Evolutionary conservation across 176 grass and related monocot species (phyloP), one percentile per base, ranked within the genome.

Genomic region (Tuctoria greenei): DNA sequence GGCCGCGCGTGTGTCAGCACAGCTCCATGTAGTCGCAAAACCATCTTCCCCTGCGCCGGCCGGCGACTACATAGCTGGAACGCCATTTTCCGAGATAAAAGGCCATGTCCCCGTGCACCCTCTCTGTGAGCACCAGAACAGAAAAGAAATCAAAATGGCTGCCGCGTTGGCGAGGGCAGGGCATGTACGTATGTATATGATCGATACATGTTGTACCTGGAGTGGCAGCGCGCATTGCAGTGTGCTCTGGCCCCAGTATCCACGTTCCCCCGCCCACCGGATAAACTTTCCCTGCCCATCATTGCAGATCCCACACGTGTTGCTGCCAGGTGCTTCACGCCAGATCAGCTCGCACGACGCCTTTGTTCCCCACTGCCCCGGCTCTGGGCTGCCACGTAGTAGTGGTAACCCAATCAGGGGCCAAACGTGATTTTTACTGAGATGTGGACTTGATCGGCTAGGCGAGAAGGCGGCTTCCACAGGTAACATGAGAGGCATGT

Each of bases 221-320:
- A 61, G 59, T 61, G 59, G 59, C 59, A 59, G 23, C 23, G 24
- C 7, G 52, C 52, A 56, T 59, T 11, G 23, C 56, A 27, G 25
- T 60, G 27, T 61, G 59, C 38, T 40, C 16, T 44, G 17, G 72
- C 23, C 39, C 55, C 57, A 64, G 61, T 1, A 16, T 75, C 75
- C 84, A 76, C 78, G 56, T 81, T 77, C 64, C 31, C 76, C 64
- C 34, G 0, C 55, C 27, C 16, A 52, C n/a, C 16, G 52, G 68
- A 79, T 80, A 45, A 50, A 24, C 50, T 73, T 72, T 7, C 24
- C 41, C n/a, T 69, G 1, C 27, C 20, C 66, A 69, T 38, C 42
- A 38, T 71, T 50, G 9, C 68, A 6, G 58, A 80, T 57, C n/a
- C 45, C 64, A 56, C 84, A 86, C 78, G 83, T 66, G 67, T 38